These are phyloP conservation scores for Diaporthe humulicola DNA, from an alignment of 2,329 filamentous ascomycete species.

Conservation along the genomic window DNA sequence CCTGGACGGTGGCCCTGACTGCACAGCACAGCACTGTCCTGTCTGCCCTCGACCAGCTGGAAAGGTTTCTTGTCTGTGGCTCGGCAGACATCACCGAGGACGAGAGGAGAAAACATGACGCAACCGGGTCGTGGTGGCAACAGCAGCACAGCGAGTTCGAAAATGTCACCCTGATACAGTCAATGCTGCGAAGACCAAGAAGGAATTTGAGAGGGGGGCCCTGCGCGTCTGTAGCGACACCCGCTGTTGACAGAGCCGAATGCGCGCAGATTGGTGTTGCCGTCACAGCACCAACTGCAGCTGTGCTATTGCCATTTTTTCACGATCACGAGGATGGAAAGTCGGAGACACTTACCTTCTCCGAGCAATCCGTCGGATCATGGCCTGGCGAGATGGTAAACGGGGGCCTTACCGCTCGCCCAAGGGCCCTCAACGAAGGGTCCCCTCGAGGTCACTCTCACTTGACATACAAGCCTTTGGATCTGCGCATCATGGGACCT, in stretches of 20 bases:
- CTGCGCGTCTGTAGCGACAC: too few relatives aligned
- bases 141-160: conserved; percentile 38
- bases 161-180: conserved; percentile 38
- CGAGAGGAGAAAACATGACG: conserved; percentile 31
- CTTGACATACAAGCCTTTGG: conserved; percentile 8
- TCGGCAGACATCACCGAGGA: conserved; percentile 36
- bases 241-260: not conserved
- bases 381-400: conserved; percentile 5
- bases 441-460: not conserved
- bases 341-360: conserved; percentile 32
- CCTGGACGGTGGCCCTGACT: conserved; percentile 38
- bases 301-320: conserved; percentile 19
- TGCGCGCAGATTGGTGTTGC: conserved; percentile 2
- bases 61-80: conserved; percentile 33
- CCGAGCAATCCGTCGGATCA: conserved; percentile 33
- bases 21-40: conserved; percentile 36
- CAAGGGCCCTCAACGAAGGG: conserved; percentile 18
- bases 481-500: not conserved
- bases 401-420: conserved; percentile 31
- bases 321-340: conserved; percentile 33
- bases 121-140: conserved; percentile 36
- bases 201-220: not conserved
- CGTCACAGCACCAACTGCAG: conserved; percentile 8
- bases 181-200: conserved; percentile 32
- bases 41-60: conserved; percentile 31